phyloP scores from a whole-genome alignment of 192 early-diverging fungal species.

The Coemansia sp. region DNA sequence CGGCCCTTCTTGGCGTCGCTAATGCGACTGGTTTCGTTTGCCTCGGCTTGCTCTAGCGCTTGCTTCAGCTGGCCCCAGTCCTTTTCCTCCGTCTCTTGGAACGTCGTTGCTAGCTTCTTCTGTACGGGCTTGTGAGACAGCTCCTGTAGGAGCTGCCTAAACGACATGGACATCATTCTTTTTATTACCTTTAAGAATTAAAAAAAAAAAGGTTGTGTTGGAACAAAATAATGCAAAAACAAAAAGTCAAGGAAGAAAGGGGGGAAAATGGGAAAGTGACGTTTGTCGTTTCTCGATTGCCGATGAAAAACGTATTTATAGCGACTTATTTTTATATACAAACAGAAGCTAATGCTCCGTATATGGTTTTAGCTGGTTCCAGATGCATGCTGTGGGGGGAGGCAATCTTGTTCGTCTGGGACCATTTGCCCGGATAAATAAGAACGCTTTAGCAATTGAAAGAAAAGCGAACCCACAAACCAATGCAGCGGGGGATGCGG shows the following conservation, averaged over 20 bases:
- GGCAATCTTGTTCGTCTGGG: too few species aligned
- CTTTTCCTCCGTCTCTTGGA: conserved; percentile 12
- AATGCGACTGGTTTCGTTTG: not conserved
- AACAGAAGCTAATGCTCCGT: too few species aligned
- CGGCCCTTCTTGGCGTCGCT: conserved; percentile 31
- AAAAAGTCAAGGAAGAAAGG: not conserved
- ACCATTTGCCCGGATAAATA: too few species aligned
- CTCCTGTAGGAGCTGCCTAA: conserved; percentile 34
- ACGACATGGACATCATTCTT: conserved; percentile 27
- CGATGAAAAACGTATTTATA: too few species aligned
- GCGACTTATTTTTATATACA: too few species aligned
- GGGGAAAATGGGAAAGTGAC: too few species aligned
- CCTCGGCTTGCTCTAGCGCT: conserved; percentile 22
- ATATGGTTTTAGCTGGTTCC: too few species aligned
- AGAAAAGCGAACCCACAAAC: not conserved
- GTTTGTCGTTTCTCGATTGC: too few species aligned
- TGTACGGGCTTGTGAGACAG: conserved; percentile 30
- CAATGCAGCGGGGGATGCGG: not conserved
- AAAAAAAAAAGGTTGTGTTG: not conserved
- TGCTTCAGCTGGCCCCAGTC: conserved; percentile 28
- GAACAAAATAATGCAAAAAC: not conserved
- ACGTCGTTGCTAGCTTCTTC: conserved; percentile 16
- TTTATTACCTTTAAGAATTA: not conserved
- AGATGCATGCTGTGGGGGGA: too few species aligned
- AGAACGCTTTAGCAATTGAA: too few species aligned